Conservation (phyloP, 2,329 filamentous ascomycete species). For the Aspergillus texensis region DNA sequence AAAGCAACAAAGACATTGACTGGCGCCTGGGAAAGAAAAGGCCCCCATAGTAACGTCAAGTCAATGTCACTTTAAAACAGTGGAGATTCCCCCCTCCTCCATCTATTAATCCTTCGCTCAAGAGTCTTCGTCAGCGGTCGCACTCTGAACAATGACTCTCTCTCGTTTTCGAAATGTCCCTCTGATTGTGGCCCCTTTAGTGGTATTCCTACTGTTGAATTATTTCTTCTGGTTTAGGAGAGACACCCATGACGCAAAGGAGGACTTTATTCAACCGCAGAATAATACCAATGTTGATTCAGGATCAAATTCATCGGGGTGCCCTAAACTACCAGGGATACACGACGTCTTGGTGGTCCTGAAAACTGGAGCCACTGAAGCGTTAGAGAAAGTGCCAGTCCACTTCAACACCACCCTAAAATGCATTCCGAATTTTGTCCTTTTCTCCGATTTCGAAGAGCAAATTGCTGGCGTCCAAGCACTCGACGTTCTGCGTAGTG, state of each 20-base stretch:
- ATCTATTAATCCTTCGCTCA: background rate
- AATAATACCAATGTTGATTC: background rate
- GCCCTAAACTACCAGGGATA: conserved; percentile 5
- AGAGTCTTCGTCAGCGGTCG: background rate
- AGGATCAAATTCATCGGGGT: background rate
- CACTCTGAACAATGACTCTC: background rate
- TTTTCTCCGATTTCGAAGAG: conserved; percentile 36
- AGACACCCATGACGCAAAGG: background rate
- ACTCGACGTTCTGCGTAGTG: conserved; percentile 29
- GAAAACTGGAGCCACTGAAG: conserved; percentile 34
- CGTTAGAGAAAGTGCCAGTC: conserved; percentile 30
- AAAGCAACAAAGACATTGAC: background rate
- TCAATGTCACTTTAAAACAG: background rate
- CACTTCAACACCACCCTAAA: conserved; percentile 31
- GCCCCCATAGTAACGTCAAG: background rate
- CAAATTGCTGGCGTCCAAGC: conserved; percentile 27
- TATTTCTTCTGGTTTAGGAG: background rate
- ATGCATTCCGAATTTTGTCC: conserved; percentile 31
- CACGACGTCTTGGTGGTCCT: conserved; percentile 31
- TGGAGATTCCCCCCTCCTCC: background rate
- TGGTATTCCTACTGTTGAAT: background rate
- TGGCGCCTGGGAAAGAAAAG: background rate
- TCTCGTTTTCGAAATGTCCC: background rate
- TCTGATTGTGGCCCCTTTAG: background rate
- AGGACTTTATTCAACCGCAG: background rate